phyloP scores from a whole-genome alignment of 208 protist species.

The Leishmania mexicana region DNA sequence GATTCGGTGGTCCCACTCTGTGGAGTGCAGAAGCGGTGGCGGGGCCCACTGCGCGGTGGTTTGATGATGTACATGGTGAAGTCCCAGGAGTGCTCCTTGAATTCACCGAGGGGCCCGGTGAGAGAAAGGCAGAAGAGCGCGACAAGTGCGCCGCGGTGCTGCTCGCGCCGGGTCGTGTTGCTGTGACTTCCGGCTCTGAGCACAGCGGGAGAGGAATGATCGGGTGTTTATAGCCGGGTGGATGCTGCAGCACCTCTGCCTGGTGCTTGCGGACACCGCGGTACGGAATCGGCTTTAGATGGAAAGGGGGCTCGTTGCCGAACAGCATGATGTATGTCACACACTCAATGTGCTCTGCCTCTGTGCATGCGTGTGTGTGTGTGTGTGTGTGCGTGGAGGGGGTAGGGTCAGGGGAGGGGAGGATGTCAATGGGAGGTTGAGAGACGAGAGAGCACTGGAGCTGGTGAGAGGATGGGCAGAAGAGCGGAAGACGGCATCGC shows the following conservation, averaged over 20 bases:
- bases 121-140: neutral
- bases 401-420: neutral
- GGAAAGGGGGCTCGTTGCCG: constrained; percentile 64
- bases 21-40: neutral
- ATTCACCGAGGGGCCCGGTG: neutral
- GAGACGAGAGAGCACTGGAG: neutral
- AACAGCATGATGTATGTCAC: constrained; percentile 41
- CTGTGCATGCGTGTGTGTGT: neutral
- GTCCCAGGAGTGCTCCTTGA: neutral
- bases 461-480: neutral
- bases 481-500: neutral
- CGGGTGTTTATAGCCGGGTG: constrained; percentile 64
- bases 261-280: constrained; percentile 64
- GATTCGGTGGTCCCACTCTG: neutral
- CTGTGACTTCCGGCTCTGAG: neutral
- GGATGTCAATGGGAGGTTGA: neutral
- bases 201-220: constrained; percentile 23
- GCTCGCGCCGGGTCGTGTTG: neutral
- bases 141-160: neutral
- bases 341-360: neutral
- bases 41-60: neutral
- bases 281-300: constrained; percentile 56
- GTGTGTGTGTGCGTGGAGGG: constrained; percentile 5
- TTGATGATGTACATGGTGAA: neutral
- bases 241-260: constrained; percentile 66